phyloP scores from a whole-genome alignment of 2,329 filamentous ascomycete genomes.

The Fusarium camptoceras region DNA sequence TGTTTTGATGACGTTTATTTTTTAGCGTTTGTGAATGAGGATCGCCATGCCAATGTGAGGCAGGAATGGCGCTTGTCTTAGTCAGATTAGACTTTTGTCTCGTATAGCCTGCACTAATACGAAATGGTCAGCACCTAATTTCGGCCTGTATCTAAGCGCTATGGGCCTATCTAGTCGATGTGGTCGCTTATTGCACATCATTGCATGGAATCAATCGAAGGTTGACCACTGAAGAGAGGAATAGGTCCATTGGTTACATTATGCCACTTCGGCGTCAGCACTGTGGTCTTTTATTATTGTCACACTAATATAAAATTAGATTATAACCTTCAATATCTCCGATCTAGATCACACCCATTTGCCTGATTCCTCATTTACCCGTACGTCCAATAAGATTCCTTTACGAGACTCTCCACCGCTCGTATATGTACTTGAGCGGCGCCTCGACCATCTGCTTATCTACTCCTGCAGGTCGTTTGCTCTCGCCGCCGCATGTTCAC shows the following conservation, averaged over 20 bases:
- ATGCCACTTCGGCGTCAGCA: background rate
- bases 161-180: background rate
- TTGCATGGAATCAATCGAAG: background rate
- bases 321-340: no score
- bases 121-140: background rate
- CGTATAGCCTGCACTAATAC: constrained; percentile 14
- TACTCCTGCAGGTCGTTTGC: background rate
- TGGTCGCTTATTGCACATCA: background rate
- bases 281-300: background rate
- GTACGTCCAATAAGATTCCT: rapidly evolving
- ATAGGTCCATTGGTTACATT: background rate
- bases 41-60: constrained; percentile 9
- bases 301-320: background rate
- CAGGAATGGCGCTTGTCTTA: constrained; percentile 8
- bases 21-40: background rate
- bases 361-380: background rate
- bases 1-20: constrained; percentile 9
- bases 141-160: constrained; percentile 3
- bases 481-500: constrained; percentile 27
- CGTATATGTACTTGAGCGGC: background rate
- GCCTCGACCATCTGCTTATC: no score
- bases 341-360: no score
- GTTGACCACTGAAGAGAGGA: background rate
- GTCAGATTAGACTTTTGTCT: constrained; percentile 7
- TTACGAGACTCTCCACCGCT: background rate